Percentiles rank a stretch among this genome's conserved stretches.
These are phyloP conservation scores for Allium sativum DNA, from an alignment of 106 monocot genomes.

Conservation along the genomic window DNA sequence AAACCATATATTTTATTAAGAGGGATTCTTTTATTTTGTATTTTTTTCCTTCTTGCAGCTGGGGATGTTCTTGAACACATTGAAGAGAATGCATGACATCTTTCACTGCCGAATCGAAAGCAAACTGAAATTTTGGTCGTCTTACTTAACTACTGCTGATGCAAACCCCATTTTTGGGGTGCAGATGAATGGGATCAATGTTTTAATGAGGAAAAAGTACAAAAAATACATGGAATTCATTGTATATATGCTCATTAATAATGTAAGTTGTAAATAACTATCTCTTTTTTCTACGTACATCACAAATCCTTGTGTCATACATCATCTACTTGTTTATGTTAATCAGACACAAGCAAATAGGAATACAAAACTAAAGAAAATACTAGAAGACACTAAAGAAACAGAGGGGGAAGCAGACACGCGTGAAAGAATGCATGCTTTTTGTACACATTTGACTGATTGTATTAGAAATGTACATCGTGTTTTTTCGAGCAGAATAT, in stretches of 20 bases:
- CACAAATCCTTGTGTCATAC: background rate
- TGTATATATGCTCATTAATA: slow-evolving; percentile 63
- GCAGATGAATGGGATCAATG: slow-evolving; percentile 62
- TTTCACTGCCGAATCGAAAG: slow-evolving; percentile 57
- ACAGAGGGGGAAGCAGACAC: slow-evolving; percentile 65
- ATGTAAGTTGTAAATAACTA: slow-evolving; percentile 38
- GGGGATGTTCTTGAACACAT: slow-evolving; percentile 72
- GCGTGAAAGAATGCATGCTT: slow-evolving; percentile 70
- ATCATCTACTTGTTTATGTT: background rate
- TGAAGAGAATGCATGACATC: slow-evolving; percentile 80
- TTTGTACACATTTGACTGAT: slow-evolving; percentile 54
- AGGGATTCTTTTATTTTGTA: background rate
- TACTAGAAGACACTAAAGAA: slow-evolving; percentile 87
- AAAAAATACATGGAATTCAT: slow-evolving; percentile 84
- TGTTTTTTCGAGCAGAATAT: slow-evolving; percentile 71
- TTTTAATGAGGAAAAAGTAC: slow-evolving; percentile 73
- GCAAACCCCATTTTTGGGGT: slow-evolving; percentile 54
- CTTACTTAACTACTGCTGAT: slow-evolving; percentile 31
- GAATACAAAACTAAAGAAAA: slow-evolving; percentile 62
- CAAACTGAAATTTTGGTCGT: slow-evolving; percentile 50
- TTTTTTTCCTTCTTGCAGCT: slow-evolving; percentile 38
- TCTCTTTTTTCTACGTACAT: background rate
- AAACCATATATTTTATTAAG: too few relatives aligned
- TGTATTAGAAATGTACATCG: slow-evolving; percentile 54
- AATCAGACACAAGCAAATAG: slow-evolving; percentile 52